These are phyloP conservation scores for Drechslerella coelobrocha DNA, from an alignment of 2,329 filamentous ascomycete species.

Conservation along the genomic window DNA sequence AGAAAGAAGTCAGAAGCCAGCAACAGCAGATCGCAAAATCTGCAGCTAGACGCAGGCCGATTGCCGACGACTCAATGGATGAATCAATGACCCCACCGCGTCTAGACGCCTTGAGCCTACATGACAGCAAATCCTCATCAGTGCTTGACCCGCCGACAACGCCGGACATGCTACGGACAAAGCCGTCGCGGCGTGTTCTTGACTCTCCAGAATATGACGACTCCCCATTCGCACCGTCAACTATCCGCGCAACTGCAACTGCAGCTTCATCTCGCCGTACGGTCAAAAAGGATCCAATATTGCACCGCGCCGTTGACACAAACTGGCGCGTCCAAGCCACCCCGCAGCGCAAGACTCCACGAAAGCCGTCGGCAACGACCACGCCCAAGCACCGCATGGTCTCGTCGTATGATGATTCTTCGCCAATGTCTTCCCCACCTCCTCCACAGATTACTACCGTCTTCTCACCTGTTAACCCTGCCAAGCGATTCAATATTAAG, in stretches of 20 bases:
- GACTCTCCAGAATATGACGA: constrained; percentile 36
- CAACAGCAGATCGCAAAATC: too few species aligned
- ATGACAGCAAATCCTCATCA: constrained; percentile 25
- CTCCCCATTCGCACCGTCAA: constrained; percentile 57
- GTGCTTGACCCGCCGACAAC: constrained; percentile 38
- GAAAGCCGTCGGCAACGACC: constrained; percentile 59
- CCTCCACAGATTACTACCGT: constrained; percentile 49
- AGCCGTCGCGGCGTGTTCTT: constrained; percentile 22
- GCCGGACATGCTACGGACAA: constrained; percentile 26
- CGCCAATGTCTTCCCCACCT: constrained; percentile 61
- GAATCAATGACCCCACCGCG: constrained; percentile 41
- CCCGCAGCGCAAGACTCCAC: constrained; percentile 65
- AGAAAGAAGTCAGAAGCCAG: constrained; percentile 66
- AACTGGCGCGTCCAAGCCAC: constrained; percentile 94
- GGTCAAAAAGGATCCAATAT: constrained; percentile 71
- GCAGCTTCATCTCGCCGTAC: constrained; percentile 58
- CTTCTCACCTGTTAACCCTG: constrained; percentile 42
- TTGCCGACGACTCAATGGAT: constrained; percentile 32
- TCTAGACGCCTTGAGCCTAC: constrained; percentile 27
- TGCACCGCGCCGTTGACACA: constrained; percentile 93
- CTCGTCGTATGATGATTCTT: constrained; percentile 59
- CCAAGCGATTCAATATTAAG: constrained; percentile 37
- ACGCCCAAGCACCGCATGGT: constrained; percentile 55
- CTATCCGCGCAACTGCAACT: constrained; percentile 62
- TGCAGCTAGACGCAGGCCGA: constrained; percentile 26